These are phyloP conservation scores for Phlyctochytrium arcticum DNA, from an alignment of 192 early-diverging fungal species.

Conservation along the genomic window DNA sequence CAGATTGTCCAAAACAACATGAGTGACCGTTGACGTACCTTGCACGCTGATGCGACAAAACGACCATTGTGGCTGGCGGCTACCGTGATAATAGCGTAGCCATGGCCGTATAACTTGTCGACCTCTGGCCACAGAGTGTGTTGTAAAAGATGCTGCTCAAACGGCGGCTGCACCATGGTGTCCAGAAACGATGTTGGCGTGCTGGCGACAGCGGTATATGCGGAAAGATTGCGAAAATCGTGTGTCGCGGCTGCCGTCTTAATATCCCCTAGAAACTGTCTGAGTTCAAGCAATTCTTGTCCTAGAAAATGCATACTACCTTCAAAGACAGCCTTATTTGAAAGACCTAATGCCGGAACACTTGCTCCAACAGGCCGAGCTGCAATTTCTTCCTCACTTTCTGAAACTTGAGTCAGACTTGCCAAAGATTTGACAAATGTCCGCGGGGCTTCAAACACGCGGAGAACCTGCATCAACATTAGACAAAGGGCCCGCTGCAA, in stretches of 20 bases:
- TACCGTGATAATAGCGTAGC: constrained; percentile 82
- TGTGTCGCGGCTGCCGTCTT: not conserved
- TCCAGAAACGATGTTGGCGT: constrained; percentile 17
- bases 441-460: constrained; percentile 82
- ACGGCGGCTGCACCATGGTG: constrained; percentile 56
- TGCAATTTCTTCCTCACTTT: constrained; percentile 1
- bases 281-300: too few relatives aligned
- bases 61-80: constrained; percentile 68
- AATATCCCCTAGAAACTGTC: constrained; percentile 2
- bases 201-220: constrained; percentile 27
- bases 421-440: constrained; percentile 68
- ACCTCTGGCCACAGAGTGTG: constrained; percentile 95
- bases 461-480: constrained; percentile 54
- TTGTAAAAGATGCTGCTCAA: constrained; percentile 85
- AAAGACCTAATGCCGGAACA: constrained; percentile 87
- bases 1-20: not conserved
- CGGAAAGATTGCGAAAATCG: constrained; percentile 31
- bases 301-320: constrained; percentile 8
- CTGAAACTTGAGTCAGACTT: constrained; percentile 35
- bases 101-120: constrained; percentile 96
- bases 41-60: constrained; percentile 72
- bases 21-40: constrained; percentile 36
- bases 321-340: constrained; percentile 83
- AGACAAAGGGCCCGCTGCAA: not conserved
- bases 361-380: constrained; percentile 68